These are phyloP conservation scores for Mrakia blollopis DNA, from an alignment of 768 basidiomycete genomes.

Conservation along the genomic window DNA sequence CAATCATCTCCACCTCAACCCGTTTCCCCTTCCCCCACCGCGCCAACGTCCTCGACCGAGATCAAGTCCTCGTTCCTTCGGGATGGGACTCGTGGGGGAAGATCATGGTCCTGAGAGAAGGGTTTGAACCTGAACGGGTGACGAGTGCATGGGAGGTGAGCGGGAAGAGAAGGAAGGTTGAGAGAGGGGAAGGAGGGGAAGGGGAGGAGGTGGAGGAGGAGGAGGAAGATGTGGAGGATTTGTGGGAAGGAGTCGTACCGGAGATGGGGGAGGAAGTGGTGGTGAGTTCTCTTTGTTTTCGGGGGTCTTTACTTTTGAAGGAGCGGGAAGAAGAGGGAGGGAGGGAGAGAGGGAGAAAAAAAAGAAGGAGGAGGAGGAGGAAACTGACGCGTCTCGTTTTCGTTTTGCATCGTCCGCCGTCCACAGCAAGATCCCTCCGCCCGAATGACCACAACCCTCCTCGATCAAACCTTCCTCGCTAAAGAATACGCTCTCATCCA, in stretches of 20 bases:
- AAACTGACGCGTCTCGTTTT: background rate
- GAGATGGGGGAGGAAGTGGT: constrained; percentile 65
- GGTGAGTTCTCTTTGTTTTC: constrained; percentile 48
- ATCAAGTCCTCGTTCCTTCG: constrained; percentile 82
- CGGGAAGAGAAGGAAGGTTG: constrained; percentile 45
- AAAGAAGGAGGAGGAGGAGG: background rate
- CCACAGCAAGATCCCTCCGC: constrained; percentile 61
- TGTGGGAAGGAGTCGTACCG: constrained; percentile 64
- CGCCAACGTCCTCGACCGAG: constrained; percentile 88
- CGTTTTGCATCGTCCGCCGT: constrained; percentile 1
- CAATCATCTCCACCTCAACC: constrained; percentile 48
- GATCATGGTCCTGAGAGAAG: constrained; percentile 80
- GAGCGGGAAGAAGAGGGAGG: no score
- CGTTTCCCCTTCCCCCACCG: constrained; percentile 81
- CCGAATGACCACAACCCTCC: constrained; percentile 71
- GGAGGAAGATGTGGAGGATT: constrained; percentile 57
- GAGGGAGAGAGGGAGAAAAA: no score
- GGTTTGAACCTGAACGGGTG: constrained; percentile 65
- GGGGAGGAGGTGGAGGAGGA: constrained; percentile 56
- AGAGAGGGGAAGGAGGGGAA: constrained; percentile 62
- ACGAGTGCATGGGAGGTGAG: constrained; percentile 38
- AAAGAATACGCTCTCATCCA: constrained; percentile 88
- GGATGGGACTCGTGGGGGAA: constrained; percentile 99
- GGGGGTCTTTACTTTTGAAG: no score
- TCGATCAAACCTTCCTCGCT: constrained; percentile 85